phyloP scores from a whole-genome alignment of 139 green algal genomes.

The Deuterostichococcus epilithicus region DNA sequence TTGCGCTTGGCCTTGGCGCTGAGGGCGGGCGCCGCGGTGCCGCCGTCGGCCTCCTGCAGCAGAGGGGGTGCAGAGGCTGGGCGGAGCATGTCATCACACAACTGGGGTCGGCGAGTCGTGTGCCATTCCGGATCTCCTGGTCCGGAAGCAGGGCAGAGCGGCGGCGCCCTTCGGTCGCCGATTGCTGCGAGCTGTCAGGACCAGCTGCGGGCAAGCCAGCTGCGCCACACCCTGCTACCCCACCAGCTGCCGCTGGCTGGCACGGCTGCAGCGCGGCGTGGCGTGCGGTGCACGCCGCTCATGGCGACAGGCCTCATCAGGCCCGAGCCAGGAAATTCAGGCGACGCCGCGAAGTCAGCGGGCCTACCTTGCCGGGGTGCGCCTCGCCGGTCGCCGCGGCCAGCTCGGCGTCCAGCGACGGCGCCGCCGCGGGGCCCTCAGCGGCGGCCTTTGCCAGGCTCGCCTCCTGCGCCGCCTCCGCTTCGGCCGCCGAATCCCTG shows the following conservation, averaged over 20 bases:
- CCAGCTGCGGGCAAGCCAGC: neutral
- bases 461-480: neutral
- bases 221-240: no score
- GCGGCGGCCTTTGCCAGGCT: neutral
- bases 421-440: neutral
- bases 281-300: no score
- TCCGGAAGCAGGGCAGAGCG: neutral
- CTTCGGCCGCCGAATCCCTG: neutral
- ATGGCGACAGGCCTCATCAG: no score
- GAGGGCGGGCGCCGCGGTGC: neutral
- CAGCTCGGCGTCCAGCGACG: neutral
- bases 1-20: constrained; percentile 5
- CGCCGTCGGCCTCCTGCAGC: neutral
- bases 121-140: no score
- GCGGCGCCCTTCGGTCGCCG: neutral
- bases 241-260: no score
- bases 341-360: neutral
- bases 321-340: no score
- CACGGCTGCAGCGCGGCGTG: no score
- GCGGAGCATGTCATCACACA: no score
- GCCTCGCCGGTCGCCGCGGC: neutral
- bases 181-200: neutral
- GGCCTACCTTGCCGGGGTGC: neutral
- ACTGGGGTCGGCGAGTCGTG: no score
- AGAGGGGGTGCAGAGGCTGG: neutral